Evolutionary conservation across 371 early-diverging fungal species (phyloP).

Genomic region (Apophysomyces variabilis): DNA sequence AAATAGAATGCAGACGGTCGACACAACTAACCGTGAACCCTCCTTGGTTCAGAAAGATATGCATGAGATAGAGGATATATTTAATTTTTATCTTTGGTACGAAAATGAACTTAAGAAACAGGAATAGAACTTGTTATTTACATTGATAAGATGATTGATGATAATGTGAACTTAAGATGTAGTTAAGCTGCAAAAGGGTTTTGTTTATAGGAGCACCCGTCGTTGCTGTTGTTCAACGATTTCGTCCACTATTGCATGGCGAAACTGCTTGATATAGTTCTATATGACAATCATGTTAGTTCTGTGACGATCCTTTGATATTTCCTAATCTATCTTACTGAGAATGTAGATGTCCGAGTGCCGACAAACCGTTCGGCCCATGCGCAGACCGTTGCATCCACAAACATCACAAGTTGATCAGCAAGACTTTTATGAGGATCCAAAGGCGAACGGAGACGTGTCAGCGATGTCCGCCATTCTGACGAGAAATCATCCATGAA

Average conservation of each 20-base stretch:
- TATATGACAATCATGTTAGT: background rate
- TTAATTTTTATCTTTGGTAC: background rate
- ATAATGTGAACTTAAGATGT: background rate
- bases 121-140: conserved; percentile 3
- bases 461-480: conserved; percentile 23
- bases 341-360: conserved; percentile 34
- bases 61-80: background rate
- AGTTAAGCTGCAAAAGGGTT: background rate
- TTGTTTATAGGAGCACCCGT: background rate
- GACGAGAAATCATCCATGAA: conserved; percentile 28
- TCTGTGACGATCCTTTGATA: background rate
- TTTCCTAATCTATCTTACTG: conserved; percentile 17
- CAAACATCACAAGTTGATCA: conserved; percentile 35
- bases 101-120: background rate
- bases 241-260: conserved; percentile 34
- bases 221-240: conserved; percentile 21
- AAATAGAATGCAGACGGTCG: background rate
- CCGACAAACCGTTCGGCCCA: conserved; percentile 37
- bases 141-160: conserved; percentile 5
- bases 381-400: conserved; percentile 35
- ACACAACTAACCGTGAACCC: background rate
- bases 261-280: conserved; percentile 37
- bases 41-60: background rate
- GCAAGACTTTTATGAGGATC: conserved; percentile 30
- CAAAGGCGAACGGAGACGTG: conserved; percentile 23